A percentile compares a stretch with the other conserved stretches of the same genome.
Conservation (phyloP, 2,329 filamentous ascomycete genomes). For the Trichoderma lentiforme region DNA sequence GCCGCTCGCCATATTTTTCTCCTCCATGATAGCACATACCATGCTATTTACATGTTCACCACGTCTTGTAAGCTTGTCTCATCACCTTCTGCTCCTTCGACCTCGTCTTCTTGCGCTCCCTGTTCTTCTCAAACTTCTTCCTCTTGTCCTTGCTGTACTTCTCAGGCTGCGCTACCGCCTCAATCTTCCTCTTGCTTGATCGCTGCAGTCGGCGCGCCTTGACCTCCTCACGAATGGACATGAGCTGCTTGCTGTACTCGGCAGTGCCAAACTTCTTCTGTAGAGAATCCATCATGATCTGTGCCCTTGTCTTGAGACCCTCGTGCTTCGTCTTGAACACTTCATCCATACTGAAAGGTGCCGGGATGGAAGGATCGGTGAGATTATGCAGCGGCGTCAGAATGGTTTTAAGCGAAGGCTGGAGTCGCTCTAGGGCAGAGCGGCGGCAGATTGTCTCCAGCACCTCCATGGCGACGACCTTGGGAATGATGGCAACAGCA, state of each 20-base stretch:
- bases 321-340: constrained; percentile 68
- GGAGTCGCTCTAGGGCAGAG: constrained; percentile 54
- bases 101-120: constrained; percentile 75
- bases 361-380: constrained; percentile 72
- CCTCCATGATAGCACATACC: background rate
- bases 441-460: constrained; percentile 66
- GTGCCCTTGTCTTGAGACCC: constrained; percentile 65
- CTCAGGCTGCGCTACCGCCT: constrained; percentile 79
- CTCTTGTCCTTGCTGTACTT: constrained; percentile 74
- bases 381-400: constrained; percentile 70
- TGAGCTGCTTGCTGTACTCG: constrained; percentile 71
- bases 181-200: constrained; percentile 82
- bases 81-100: constrained; percentile 67
- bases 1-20: constrained; percentile 12
- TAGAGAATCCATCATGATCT: constrained; percentile 75
- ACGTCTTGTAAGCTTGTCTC: constrained; percentile 65
- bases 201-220: constrained; percentile 68
- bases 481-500: constrained; percentile 64
- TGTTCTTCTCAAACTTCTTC: constrained; percentile 81
- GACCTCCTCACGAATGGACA: constrained; percentile 70
- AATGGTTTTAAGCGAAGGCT: constrained; percentile 59
- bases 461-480: constrained; percentile 71
- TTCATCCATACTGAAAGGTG: constrained; percentile 68
- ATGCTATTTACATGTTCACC: constrained; percentile 25
- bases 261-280: constrained; percentile 82